These are phyloP conservation scores for Fonsecaea pedrosoi DNA, from an alignment of 2,329 filamentous ascomycete species.

Conservation along the genomic window DNA sequence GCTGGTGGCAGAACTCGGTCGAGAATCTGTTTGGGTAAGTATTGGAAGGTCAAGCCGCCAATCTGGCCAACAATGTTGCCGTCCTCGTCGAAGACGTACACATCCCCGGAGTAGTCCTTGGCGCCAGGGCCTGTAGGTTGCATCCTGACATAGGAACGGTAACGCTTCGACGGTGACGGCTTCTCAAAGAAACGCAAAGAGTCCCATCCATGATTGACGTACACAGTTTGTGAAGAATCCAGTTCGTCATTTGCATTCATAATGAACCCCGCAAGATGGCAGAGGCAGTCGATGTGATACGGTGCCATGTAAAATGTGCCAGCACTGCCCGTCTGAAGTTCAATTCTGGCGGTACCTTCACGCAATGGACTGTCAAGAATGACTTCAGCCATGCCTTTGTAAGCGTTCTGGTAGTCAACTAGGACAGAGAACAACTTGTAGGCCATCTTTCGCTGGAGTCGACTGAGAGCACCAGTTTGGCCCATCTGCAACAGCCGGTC, in stretches of 20 bases:
- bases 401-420: slow-evolving; percentile 44
- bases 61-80: slow-evolving; percentile 59
- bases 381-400: slow-evolving; percentile 45
- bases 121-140: slow-evolving; percentile 31
- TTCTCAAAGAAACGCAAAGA: slow-evolving; percentile 41
- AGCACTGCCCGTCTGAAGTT: slow-evolving; percentile 35
- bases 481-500: slow-evolving; percentile 23
- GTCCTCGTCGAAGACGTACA: slow-evolving; percentile 64
- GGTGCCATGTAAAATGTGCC: slow-evolving; percentile 41
- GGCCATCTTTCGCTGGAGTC: slow-evolving; percentile 38
- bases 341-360: slow-evolving; percentile 43
- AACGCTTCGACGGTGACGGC: slow-evolving; percentile 38
- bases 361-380: slow-evolving; percentile 43
- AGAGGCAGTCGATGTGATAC: slow-evolving; percentile 46
- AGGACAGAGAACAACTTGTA: slow-evolving; percentile 45
- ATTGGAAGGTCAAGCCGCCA: slow-evolving; percentile 50
- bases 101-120: slow-evolving; percentile 56
- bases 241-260: slow-evolving; percentile 46
- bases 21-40: slow-evolving; percentile 9
- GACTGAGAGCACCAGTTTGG: slow-evolving; percentile 12
- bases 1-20: slow-evolving; percentile 8
- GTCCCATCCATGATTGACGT: slow-evolving; percentile 48
- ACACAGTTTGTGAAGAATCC: slow-evolving; percentile 39
- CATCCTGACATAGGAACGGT: slow-evolving; percentile 47
- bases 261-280: slow-evolving; percentile 48